Percentiles rank a stretch among this genome's conserved stretches.
phyloP scores from a whole-genome alignment of 371 early-diverging fungal species.

The Haplosporangium sp. region DNA sequence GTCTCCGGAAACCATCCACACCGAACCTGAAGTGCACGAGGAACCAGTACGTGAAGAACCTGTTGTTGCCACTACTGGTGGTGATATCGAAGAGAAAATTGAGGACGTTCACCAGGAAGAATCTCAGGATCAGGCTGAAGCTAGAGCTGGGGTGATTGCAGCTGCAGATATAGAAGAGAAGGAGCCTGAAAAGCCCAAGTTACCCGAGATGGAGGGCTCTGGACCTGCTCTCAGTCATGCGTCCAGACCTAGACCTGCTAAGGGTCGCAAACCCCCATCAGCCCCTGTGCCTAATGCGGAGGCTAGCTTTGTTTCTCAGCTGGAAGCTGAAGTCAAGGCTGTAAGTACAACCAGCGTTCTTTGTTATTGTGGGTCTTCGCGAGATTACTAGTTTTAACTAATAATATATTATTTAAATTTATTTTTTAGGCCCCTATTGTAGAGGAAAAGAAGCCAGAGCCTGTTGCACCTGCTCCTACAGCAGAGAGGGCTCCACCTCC shows the following conservation, averaged over 20 bases:
- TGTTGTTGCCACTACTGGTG: neutral
- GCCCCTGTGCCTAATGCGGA: constrained; percentile 34
- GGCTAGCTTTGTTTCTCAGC: constrained; percentile 45
- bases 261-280: constrained; percentile 52
- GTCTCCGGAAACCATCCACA: constrained; percentile 9
- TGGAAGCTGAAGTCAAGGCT: constrained; percentile 54
- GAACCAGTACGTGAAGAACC: neutral
- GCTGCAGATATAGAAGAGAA: constrained; percentile 11
- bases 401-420: no score
- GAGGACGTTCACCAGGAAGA: neutral
- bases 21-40: constrained; percentile 6
- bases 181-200: constrained; percentile 48
- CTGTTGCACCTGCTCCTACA: constrained; percentile 21
- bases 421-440: constrained; percentile 37
- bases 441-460: constrained; percentile 44
- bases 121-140: constrained; percentile 9
- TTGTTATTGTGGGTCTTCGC: no score
- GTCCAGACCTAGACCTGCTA: constrained; percentile 52
- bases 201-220: constrained; percentile 48
- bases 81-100: neutral
- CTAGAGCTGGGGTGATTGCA: constrained; percentile 23
- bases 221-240: constrained; percentile 47
- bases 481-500: constrained; percentile 59
- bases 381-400: no score
- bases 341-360: constrained; percentile 26